These are phyloP conservation scores for Vachellia pachyceras DNA, from an alignment of 306 rosid species.

Conservation along the genomic window DNA sequence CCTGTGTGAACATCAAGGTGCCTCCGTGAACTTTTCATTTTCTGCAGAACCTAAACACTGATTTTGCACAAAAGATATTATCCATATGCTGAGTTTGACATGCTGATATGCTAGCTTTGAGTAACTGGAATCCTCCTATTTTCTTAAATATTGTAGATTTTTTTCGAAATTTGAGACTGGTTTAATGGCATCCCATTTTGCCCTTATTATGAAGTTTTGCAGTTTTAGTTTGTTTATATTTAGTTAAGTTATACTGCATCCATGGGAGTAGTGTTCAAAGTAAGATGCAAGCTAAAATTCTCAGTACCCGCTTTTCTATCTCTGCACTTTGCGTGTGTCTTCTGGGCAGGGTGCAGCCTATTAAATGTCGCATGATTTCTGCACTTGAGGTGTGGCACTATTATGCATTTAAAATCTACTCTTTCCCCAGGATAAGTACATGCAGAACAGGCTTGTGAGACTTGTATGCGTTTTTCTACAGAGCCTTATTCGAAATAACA, in stretches of 20 bases:
- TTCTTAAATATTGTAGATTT: neutral
- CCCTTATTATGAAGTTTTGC: neutral
- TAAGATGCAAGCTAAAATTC: neutral
- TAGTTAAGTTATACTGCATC: slow-evolving; percentile 1
- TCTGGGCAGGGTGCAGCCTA: neutral
- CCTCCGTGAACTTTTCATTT: slow-evolving; percentile 35
- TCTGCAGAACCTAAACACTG: slow-evolving; percentile 7
- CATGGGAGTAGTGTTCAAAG: slow-evolving; percentile 1
- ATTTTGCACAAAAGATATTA: slow-evolving; percentile 1
- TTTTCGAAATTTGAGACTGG: slow-evolving; percentile 11
- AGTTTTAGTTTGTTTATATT: neutral
- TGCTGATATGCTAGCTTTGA: slow-evolving; percentile 11
- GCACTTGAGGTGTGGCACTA: neutral
- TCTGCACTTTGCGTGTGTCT: slow-evolving; percentile 15
- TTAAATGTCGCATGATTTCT: slow-evolving; percentile 11
- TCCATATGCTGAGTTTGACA: neutral
- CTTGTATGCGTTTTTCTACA: slow-evolving; percentile 97
- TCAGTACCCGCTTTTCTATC: neutral
- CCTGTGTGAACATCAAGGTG: slow-evolving; percentile 97
- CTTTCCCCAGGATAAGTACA: slow-evolving; percentile 85
- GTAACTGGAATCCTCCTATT: slow-evolving; percentile 1
- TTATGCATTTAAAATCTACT: slow-evolving; percentile 18
- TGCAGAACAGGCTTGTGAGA: slow-evolving; percentile 99
- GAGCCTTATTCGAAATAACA: slow-evolving; percentile 94
- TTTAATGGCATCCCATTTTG: neutral